Base-by-base conservation (phyloP, 352 stramenopile genomes). In the Pelagophyceae sp. region DNA sequence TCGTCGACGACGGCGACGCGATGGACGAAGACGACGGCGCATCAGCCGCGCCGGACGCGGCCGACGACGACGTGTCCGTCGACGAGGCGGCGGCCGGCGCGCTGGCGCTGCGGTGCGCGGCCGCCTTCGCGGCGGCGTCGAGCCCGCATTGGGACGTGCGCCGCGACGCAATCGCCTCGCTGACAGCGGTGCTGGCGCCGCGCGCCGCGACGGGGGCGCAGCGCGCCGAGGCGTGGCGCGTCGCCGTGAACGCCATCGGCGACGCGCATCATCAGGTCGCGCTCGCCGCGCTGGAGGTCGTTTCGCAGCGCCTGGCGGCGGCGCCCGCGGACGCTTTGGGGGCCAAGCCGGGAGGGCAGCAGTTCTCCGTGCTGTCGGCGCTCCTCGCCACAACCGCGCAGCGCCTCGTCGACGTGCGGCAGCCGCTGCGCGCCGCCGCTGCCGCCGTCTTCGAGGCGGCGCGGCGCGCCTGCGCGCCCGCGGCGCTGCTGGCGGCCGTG, bases 221-320 rank as follows among this genome's bases (percentile, higher is more conserved):
- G 32, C 6, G 6, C 64, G 3, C 31, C 3, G 31, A 38, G 32
- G 67, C 67, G 35, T 74, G 67, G 67, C 67, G 67, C 17, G 17
- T 2, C 35, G 6, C 58, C 17, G 67, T 31, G 35, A 19, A 37
- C 35, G 67, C 67, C 33, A 35, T 54, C 15, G 2, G 27, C 35
- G 67, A 74, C 67, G 33, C 67, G 67, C 67, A 74, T 37, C 67
- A 74, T 27, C 19, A 58, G 23, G 67, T 74, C 33, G 33, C 31
- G 6, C 11, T 50, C 35, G 23, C 35, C 2, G 67, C 67, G 17
- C 6, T 74, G 67, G 35, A 58, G 35, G 67, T 31, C 17, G 6
- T 32, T 1, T 11, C 35, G 20, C 23, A 2, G 35, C 5, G 15
- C 5, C 38, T 74, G 15, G 0, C 6, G 23, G 31, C 5, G 15